A percentile compares a stretch with the other conserved stretches of the same genome.
phyloP scores from a whole-genome alignment of 768 basidiomycete genomes.

The Tulasnella calospora region DNA sequence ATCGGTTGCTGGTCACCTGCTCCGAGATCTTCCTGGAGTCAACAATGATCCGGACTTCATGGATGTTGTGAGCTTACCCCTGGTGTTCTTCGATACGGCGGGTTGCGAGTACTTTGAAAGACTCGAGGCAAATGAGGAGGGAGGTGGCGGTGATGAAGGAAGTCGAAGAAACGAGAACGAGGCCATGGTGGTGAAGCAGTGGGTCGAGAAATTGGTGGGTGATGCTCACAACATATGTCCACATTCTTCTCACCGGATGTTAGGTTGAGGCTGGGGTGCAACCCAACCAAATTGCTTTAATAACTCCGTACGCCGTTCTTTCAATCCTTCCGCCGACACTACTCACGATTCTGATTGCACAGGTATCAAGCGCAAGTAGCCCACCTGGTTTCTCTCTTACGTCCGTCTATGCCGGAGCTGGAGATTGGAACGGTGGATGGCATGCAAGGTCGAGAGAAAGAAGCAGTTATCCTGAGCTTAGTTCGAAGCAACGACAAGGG shows the following conservation, averaged over 20 bases:
- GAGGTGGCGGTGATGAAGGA: slow-evolving; percentile 53
- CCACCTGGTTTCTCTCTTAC: slow-evolving; percentile 69
- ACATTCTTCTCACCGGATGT: not conserved
- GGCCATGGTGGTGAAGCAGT: slow-evolving; percentile 73
- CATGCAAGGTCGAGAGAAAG: slow-evolving; percentile 95
- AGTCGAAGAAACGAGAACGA: slow-evolving; percentile 95
- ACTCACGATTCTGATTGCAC: not conserved
- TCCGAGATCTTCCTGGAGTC: slow-evolving; percentile 61
- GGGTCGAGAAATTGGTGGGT: slow-evolving; percentile 74
- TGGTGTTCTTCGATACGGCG: slow-evolving; percentile 91
- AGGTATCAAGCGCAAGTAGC: slow-evolving; percentile 95
- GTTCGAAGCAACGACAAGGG: slow-evolving; percentile 88
- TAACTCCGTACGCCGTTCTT: slow-evolving; percentile 61
- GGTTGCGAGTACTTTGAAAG: slow-evolving; percentile 93
- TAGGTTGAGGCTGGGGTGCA: slow-evolving; percentile 59
- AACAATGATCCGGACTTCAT: slow-evolving; percentile 48
- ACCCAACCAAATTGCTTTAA: slow-evolving; percentile 73
- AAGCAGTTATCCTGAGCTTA: slow-evolving; percentile 86
- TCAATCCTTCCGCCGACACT: not conserved
- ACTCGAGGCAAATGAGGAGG: slow-evolving; percentile 47
- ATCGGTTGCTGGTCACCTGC: slow-evolving; percentile 65
- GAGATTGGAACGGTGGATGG: slow-evolving; percentile 96
- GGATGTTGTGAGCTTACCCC: slow-evolving; percentile 68
- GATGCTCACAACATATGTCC: not conserved
- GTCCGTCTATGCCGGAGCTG: slow-evolving; percentile 52